Evolutionary conservation across 75 land plant genomes (phyloP).

Genomic region (Chamaecyparis obtusa): DNA sequence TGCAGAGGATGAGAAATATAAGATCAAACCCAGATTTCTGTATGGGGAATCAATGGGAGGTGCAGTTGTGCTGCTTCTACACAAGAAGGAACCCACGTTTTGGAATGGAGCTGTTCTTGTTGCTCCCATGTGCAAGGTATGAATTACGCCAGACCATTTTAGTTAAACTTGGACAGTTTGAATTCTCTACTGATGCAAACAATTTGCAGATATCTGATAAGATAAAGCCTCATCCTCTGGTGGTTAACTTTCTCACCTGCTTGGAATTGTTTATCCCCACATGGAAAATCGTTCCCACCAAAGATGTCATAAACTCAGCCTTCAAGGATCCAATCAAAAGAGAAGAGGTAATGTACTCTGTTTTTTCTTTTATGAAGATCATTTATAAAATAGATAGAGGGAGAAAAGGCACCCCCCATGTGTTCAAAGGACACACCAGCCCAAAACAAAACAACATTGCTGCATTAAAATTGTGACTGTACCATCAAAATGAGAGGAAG

Average conservation of each 20-base stretch:
- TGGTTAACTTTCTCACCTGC: constrained; percentile 58
- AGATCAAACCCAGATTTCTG: constrained; percentile 49
- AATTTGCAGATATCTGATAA: constrained; percentile 87
- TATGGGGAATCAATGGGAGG: constrained; percentile 95
- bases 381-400: no score
- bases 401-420: no score
- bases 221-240: constrained; percentile 84
- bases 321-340: constrained; percentile 93
- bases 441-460: no score
- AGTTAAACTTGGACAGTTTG: not conserved
- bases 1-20: constrained; percentile 47
- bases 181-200: not conserved
- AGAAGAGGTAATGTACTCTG: constrained; percentile 49
- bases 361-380: no score
- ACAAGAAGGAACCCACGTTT: constrained; percentile 59
- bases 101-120: constrained; percentile 85
- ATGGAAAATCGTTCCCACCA: constrained; percentile 95
- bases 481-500: no score
- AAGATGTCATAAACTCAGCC: constrained; percentile 79
- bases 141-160: no score
- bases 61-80: constrained; percentile 68
- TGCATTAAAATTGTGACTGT: not conserved
- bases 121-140: constrained; percentile 92
- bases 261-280: constrained; percentile 71
- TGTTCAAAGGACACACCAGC: no score